Base-by-base conservation (phyloP, 2,329 filamentous ascomycete genomes). In the Ophiostoma sp. region DNA sequence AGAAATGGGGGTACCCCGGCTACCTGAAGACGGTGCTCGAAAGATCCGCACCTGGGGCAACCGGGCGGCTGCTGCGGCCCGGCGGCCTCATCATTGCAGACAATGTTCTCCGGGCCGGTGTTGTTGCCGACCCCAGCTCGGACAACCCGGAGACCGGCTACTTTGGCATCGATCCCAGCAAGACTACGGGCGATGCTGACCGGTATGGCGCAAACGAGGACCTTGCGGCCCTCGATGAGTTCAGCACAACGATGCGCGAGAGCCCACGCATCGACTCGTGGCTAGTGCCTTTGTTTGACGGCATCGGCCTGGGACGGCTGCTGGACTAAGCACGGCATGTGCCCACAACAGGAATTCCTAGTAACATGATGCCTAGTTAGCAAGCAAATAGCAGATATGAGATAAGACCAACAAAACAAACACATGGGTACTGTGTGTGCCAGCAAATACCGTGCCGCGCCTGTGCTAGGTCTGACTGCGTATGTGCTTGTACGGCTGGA, bases 31-130 rank as follows among this genome's bases (percentile, higher is more conserved):
- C 79, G 42, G 79, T 85, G 67, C 76, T 85, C 14, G 76, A 76
- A 18, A 73, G 75, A 65, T 85, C 82, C 5, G 73, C 72, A 65
- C 78, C 81, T 1, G 78, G 76, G 2, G 70, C 72, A 5, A 18
- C 73, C 2, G 72, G 71, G 14, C 79, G 82, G 6, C 77, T 86
- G 40, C 77, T 86, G 52, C 78, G 80, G 0, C 74, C 78, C 8
- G 82, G 81, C 7, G 83, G 82, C 0, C 75, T 85, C 68, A 81
- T 86, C 69, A 76, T 85, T 14, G 83, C 81, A 0, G 84, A 86
- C 74, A 86, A 86, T 68, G 79, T 83, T 58, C 77, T 87, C 40
- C 80, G 81, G 2, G 75, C 77, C 6, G 83, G 79, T 6, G 75
- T 83, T 12, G 81, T 85, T 3, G 83, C 81, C 52, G 78, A 81